Conservation (phyloP, 2,329 filamentous ascomycete genomes). For the Coleophoma cylindrospora region DNA sequence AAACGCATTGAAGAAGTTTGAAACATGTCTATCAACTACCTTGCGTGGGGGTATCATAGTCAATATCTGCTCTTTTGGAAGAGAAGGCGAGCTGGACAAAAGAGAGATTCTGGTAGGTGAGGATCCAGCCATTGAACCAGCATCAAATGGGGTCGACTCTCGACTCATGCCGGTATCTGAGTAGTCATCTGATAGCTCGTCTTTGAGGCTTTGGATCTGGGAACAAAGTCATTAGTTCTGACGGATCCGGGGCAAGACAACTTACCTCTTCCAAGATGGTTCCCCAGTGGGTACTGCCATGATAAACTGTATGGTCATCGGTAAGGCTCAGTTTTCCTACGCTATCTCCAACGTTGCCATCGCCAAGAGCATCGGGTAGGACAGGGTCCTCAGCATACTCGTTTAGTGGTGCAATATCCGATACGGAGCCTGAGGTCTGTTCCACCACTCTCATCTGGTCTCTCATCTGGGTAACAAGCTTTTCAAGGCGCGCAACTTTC, state of each 20-base stretch:
- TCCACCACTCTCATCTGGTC: neutral
- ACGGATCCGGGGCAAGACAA: conserved; percentile 15
- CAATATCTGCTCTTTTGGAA: conserved; percentile 38
- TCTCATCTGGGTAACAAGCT: conserved; percentile 1
- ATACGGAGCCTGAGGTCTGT: neutral
- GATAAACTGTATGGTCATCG: conserved; percentile 34
- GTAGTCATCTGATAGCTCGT: conserved; percentile 53
- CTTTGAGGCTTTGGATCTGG: conserved; percentile 22
- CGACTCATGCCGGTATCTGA: conserved; percentile 29
- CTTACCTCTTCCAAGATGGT: conserved; percentile 50
- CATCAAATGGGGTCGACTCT: neutral
- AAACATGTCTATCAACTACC: conserved; percentile 42
- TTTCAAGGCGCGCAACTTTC: neutral
- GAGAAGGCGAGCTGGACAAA: neutral
- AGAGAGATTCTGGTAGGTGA: neutral
- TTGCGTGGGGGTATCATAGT: conserved; percentile 37
- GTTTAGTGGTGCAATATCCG: neutral
- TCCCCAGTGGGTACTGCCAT: conserved; percentile 52
- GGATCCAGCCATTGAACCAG: neutral
- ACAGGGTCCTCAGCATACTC: neutral
- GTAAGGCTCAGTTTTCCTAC: neutral
- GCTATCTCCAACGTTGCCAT: neutral
- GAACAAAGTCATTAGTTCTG: neutral
- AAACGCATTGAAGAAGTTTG: conserved; percentile 37
- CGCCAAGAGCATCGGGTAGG: neutral